These are phyloP conservation scores for Ogataea pignaliae DNA, from an alignment of 805 yeast species.

Conservation along the genomic window DNA sequence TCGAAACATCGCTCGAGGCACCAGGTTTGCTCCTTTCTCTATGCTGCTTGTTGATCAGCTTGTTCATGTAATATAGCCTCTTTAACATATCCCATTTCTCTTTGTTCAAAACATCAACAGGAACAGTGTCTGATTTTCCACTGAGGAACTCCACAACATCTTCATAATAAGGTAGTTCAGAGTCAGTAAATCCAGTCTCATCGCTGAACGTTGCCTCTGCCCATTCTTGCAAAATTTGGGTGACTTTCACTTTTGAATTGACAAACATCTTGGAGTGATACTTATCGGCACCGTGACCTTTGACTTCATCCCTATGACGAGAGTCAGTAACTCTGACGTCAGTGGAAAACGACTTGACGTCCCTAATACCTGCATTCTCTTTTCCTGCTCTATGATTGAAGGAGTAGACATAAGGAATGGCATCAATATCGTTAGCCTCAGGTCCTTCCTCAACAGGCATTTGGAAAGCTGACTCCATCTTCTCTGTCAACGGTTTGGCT, in stretches of 20 bases:
- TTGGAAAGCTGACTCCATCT: constrained; percentile 17
- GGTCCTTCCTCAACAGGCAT: constrained; percentile 19
- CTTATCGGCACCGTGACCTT: constrained; percentile 71
- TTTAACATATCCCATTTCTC: constrained; percentile 72
- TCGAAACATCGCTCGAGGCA: too few relatives aligned
- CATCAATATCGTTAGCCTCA: constrained; percentile 23
- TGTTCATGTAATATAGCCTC: constrained; percentile 64
- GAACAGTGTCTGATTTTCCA: constrained; percentile 33
- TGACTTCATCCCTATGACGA: constrained; percentile 68
- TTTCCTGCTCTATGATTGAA: constrained; percentile 88
- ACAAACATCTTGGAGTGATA: constrained; percentile 43
- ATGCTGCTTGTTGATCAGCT: constrained; percentile 47
- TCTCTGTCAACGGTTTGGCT: constrained; percentile 16
- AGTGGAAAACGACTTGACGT: constrained; percentile 71
- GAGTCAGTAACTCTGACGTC: constrained; percentile 74
- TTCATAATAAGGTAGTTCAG: constrained; percentile 45
- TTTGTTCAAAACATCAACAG: constrained; percentile 35
- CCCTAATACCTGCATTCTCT: constrained; percentile 81
- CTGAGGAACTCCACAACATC: constrained; percentile 54
- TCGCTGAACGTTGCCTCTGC: constrained; percentile 41
- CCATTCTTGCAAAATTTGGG: constrained; percentile 52
- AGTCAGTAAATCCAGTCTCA: constrained; percentile 27
- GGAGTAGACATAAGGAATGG: constrained; percentile 37
- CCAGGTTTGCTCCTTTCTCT: constrained; percentile 3
- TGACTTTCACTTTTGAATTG: constrained; percentile 49